Percentiles rank a stretch among this genome's conserved stretches.
These are phyloP conservation scores for Magnaporthales sp. DNA, from an alignment of 2,329 filamentous ascomycete genomes.

Conservation along the genomic window DNA sequence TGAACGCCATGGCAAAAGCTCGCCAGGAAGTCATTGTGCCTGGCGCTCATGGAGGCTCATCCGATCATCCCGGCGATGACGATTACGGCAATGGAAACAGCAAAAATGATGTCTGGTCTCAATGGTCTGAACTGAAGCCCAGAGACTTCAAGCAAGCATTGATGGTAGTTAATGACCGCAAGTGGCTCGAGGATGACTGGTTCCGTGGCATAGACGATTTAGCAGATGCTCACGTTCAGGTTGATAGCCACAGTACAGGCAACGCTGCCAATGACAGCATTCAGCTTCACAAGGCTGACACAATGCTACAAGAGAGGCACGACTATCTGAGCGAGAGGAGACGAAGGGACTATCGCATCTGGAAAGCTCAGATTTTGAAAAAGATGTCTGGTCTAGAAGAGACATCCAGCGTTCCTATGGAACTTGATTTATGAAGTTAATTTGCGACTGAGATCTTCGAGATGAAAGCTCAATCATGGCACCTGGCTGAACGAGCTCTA, in stretches of 20 bases:
- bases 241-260: constrained; percentile 15
- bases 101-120: constrained; percentile 30
- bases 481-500: neutral
- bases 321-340: constrained; percentile 61
- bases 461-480: neutral
- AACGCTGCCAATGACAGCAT: constrained; percentile 14
- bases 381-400: constrained; percentile 30
- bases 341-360: constrained; percentile 50
- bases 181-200: constrained; percentile 57
- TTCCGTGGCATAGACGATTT: constrained; percentile 50
- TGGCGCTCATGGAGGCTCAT: neutral
- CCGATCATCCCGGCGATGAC: neutral
- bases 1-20: constrained; percentile 32
- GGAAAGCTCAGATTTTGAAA: constrained; percentile 53
- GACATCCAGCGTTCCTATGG: constrained; percentile 7
- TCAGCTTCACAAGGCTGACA: constrained; percentile 44
- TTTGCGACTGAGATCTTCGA: neutral
- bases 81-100: neutral
- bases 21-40: constrained; percentile 26
- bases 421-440: constrained; percentile 10
- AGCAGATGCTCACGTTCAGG: constrained; percentile 20
- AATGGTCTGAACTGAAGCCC: constrained; percentile 38
- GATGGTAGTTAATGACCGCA: constrained; percentile 43
- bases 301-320: constrained; percentile 69
- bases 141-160: constrained; percentile 56